Conservation (phyloP, 2,329 filamentous ascomycete species). For the Aspergillus eucalypticola region DNA sequence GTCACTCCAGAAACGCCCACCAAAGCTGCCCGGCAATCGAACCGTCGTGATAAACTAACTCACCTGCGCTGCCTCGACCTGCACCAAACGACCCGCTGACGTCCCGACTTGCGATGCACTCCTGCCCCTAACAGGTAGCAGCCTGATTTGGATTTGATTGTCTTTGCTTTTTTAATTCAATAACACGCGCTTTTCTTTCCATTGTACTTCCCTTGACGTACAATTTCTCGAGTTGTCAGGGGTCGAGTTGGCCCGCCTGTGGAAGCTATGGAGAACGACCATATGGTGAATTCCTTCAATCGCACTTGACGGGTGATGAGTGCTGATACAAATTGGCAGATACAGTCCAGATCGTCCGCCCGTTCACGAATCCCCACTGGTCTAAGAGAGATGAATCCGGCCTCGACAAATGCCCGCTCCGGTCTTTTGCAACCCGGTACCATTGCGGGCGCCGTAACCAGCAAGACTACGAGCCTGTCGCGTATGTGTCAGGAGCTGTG, state of each 20-base stretch:
- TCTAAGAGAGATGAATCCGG: slow-evolving; percentile 54
- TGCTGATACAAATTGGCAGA: slow-evolving; percentile 21
- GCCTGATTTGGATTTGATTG: slow-evolving; percentile 6
- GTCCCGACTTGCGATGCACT: slow-evolving; percentile 15
- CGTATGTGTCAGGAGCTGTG: slow-evolving; percentile 25
- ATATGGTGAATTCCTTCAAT: slow-evolving; percentile 26
- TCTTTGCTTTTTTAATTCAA: slow-evolving; percentile 10
- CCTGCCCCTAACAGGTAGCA: slow-evolving; percentile 19
- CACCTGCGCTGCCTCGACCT: slow-evolving; percentile 1
- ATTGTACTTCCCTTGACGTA: not conserved
- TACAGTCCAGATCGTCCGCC: slow-evolving; percentile 27
- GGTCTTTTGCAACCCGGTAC: slow-evolving; percentile 47
- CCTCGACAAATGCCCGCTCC: slow-evolving; percentile 55
- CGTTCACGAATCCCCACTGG: slow-evolving; percentile 36
- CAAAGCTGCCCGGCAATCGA: not conserved
- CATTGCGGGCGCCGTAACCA: slow-evolving; percentile 43
- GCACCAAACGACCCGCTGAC: not conserved
- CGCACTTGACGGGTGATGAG: not conserved
- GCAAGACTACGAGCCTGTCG: slow-evolving; percentile 51
- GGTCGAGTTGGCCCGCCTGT: not conserved
- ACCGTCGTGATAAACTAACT: slow-evolving; percentile 3
- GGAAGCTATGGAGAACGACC: slow-evolving; percentile 36
- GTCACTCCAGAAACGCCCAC: slow-evolving; percentile 35
- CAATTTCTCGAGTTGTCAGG: not conserved
- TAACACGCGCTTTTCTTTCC: not conserved